Conservation (phyloP, 805 yeast genomes). For the Lachancea fermentati region DNA sequence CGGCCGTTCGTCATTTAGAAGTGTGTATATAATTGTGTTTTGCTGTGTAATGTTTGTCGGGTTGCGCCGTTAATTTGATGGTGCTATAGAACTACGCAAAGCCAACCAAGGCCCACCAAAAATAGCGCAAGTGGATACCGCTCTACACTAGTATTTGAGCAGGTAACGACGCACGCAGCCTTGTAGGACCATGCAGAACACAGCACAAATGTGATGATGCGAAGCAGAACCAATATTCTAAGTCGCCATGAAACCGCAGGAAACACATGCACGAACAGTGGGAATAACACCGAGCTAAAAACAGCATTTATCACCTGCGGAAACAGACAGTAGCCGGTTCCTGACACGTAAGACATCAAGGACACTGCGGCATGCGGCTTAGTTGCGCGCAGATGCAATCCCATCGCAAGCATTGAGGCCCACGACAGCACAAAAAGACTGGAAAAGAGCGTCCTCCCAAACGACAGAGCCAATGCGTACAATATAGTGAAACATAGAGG, state of each 20-base stretch:
- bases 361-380: slow-evolving; percentile 22
- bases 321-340: slow-evolving; percentile 32
- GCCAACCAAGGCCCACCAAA: slow-evolving; percentile 25
- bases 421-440: slow-evolving; percentile 30
- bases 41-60: too few relatives aligned
- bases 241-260: slow-evolving; percentile 11
- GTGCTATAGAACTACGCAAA: slow-evolving; percentile 16
- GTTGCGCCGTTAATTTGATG: too few relatives aligned
- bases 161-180: slow-evolving; percentile 23
- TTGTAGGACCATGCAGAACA: slow-evolving; percentile 26
- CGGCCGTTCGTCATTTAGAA: too few relatives aligned
- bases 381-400: slow-evolving; percentile 26
- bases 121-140: slow-evolving; percentile 26
- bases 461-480: slow-evolving; percentile 29
- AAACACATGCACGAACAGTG: slow-evolving; percentile 19
- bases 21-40: too few relatives aligned
- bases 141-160: slow-evolving; percentile 19
- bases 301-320: slow-evolving; percentile 29
- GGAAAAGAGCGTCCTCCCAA: slow-evolving; percentile 26
- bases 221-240: slow-evolving; percentile 15
- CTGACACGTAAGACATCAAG: slow-evolving; percentile 28
- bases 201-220: slow-evolving; percentile 15
- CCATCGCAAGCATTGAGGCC: slow-evolving; percentile 25
- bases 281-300: slow-evolving; percentile 22
- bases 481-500: slow-evolving; percentile 29